phyloP scores from a whole-genome alignment of 129 eudicot genomes.

The Solidago caesia region DNA sequence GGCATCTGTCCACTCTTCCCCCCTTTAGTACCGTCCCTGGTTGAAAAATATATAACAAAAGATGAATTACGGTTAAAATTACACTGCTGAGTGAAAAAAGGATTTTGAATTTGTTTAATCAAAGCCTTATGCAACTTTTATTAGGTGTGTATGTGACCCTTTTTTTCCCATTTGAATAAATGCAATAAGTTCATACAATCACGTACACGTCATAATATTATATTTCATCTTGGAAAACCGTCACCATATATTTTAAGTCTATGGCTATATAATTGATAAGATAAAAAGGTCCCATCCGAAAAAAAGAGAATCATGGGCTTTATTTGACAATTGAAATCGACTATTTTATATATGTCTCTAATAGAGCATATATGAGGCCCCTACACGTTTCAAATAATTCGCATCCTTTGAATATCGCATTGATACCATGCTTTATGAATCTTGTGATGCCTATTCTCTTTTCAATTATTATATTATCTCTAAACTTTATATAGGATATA shows the following conservation, averaged over 20 bases:
- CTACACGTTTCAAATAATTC: not conserved
- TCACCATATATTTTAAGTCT: not conserved
- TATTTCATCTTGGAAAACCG: not conserved
- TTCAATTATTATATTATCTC: slow-evolving; percentile 3
- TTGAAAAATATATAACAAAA: too few relatives aligned
- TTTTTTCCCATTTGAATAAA: too few relatives aligned
- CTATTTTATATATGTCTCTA: not conserved
- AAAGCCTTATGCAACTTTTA: not conserved
- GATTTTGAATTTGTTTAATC: too few relatives aligned
- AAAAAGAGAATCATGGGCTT: slow-evolving; percentile 24
- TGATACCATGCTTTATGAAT: slow-evolving; percentile 23
- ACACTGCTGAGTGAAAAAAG: too few relatives aligned
- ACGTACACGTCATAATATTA: not conserved
- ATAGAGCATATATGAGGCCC: slow-evolving; percentile 5
- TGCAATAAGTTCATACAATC: too few relatives aligned
- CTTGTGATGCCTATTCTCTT: slow-evolving; percentile 20
- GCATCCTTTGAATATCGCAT: slow-evolving; percentile 30
- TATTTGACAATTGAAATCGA: slow-evolving; percentile 18
- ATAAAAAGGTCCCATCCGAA: slow-evolving; percentile 18
- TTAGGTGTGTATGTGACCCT: not conserved
- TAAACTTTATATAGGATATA: slow-evolving; percentile 10
- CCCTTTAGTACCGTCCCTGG: too few relatives aligned
- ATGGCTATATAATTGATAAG: slow-evolving; percentile 20
- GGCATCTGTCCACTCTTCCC: too few relatives aligned
- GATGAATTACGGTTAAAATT: too few relatives aligned